Conservation (phyloP, 2,329 filamentous ascomycete genomes). For the Nigrospora sphaerica region DNA sequence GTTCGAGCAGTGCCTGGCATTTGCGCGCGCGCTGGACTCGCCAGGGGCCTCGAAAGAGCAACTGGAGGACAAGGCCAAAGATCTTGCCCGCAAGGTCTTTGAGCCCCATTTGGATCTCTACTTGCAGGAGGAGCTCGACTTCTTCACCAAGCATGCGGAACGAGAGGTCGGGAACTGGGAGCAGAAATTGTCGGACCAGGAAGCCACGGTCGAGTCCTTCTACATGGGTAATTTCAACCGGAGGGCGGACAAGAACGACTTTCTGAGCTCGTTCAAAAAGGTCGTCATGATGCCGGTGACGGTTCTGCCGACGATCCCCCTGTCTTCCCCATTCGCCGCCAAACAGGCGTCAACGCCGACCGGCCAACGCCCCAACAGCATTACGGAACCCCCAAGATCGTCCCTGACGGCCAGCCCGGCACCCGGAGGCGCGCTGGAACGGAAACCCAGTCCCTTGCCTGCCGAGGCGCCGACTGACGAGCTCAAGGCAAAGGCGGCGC, state of each 20-base stretch:
- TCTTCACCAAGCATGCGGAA: conserved; percentile 72
- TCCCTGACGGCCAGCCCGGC: conserved; percentile 46
- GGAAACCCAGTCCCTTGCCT: conserved; percentile 35
- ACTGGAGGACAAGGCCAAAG: conserved; percentile 57
- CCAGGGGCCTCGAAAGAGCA: conserved; percentile 55
- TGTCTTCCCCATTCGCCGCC: conserved; percentile 50
- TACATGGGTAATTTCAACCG: conserved; percentile 94
- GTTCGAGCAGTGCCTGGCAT: conserved; percentile 77
- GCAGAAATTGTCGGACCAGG: conserved; percentile 83
- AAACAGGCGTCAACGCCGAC: conserved; percentile 28
- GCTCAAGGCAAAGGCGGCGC: conserved; percentile 90
- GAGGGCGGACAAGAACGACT: conserved; percentile 93
- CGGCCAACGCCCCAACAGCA: conserved; percentile 11
- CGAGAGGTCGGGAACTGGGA: conserved; percentile 80
- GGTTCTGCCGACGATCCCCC: conserved; percentile 65
- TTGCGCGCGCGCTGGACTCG: conserved; percentile 63
- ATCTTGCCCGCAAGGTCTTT: conserved; percentile 66
- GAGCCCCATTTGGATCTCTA: conserved; percentile 94
- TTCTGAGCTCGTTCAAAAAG: conserved; percentile 93
- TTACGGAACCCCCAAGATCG: conserved; percentile 25
- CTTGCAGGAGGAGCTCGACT: conserved; percentile 81
- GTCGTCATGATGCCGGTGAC: conserved; percentile 99
- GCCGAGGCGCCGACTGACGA: conserved; percentile 78
- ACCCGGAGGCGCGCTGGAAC: conserved; percentile 26
- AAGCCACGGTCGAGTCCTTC: conserved; percentile 83